A percentile compares a stretch with the other conserved stretches of the same genome.
Conservation (phyloP, 2,329 filamentous ascomycete species). For the Neoarthrinium moseri region DNA sequence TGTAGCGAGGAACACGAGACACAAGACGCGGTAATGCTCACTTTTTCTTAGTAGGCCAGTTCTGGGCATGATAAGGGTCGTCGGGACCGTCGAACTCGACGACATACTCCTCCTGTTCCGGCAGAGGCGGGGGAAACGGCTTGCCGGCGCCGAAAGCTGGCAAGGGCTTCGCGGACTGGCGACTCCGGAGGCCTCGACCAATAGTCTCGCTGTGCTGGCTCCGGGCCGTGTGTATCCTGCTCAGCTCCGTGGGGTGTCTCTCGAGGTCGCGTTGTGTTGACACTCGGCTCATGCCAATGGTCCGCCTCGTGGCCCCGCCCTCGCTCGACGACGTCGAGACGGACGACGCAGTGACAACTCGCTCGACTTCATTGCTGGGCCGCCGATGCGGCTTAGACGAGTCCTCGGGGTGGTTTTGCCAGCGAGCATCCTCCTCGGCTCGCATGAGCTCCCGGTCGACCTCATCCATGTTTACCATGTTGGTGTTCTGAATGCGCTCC, state of each 20-base stretch:
- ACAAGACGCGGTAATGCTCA: constrained; percentile 33
- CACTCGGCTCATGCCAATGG: constrained; percentile 56
- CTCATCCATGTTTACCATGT: constrained; percentile 36
- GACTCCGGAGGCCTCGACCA: constrained; percentile 50
- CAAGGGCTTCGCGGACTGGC: constrained; percentile 57
- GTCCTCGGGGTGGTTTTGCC: constrained; percentile 1
- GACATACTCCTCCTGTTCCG: constrained; percentile 73
- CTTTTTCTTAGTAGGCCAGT: constrained; percentile 82
- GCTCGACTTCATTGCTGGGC: constrained; percentile 39
- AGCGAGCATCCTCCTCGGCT: constrained; percentile 42
- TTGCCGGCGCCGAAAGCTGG: constrained; percentile 74
- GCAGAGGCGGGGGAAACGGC: constrained; percentile 67
- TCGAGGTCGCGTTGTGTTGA: constrained; percentile 68
- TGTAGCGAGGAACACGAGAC: background rate
- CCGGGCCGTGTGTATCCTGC: constrained; percentile 67
- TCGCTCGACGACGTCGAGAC: constrained; percentile 45
- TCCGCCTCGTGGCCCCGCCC: constrained; percentile 31
- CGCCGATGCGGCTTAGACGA: constrained; percentile 21
- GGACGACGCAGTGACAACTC: constrained; percentile 54
- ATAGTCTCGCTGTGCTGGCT: constrained; percentile 73
- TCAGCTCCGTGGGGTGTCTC: constrained; percentile 66
- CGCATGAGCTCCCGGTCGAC: constrained; percentile 53
- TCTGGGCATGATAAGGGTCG: constrained; percentile 83
- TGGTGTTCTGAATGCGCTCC: no score
- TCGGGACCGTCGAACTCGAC: constrained; percentile 83